Conservation (phyloP, 2,329 filamentous ascomycete genomes). For the Phialocephala subalpina region DNA sequence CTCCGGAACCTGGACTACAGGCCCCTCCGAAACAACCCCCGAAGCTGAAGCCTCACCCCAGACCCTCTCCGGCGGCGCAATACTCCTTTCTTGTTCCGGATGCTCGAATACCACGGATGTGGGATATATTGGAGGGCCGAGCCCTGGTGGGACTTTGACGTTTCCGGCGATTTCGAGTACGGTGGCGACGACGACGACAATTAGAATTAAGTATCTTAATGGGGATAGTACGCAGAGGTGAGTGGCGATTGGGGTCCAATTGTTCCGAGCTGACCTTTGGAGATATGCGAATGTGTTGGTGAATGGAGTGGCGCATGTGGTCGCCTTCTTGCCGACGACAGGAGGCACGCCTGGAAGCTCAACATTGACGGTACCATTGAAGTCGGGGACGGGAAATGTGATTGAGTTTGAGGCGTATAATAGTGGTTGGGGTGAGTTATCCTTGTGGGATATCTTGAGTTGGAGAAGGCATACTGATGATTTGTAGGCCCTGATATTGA, state of each 20-base stretch:
- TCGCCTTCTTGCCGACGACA: slow-evolving; percentile 62
- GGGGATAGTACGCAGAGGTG: slow-evolving; percentile 58
- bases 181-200: slow-evolving; percentile 55
- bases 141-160: slow-evolving; percentile 52
- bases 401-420: slow-evolving; percentile 54
- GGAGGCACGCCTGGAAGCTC: slow-evolving; percentile 54
- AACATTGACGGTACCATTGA: slow-evolving; percentile 56
- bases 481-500: slow-evolving; percentile 59
- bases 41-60: slow-evolving; percentile 58
- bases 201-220: slow-evolving; percentile 64
- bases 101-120: slow-evolving; percentile 59
- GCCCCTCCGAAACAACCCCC: slow-evolving; percentile 54
- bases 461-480: slow-evolving; percentile 17
- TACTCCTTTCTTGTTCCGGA: slow-evolving; percentile 53
- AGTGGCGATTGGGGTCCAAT: no score
- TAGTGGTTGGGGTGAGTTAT: slow-evolving; percentile 48
- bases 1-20: slow-evolving; percentile 53
- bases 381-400: slow-evolving; percentile 55
- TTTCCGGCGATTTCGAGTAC: slow-evolving; percentile 56
- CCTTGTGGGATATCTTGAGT: background rate
- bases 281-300: slow-evolving; percentile 60
- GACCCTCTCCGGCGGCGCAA: slow-evolving; percentile 54
- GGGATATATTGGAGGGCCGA: slow-evolving; percentile 62
- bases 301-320: slow-evolving; percentile 57
- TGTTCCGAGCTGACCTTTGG: no score